Evolutionary conservation across 2,329 filamentous ascomycete species (phyloP), one percentile per base, ranked within the genome.

Genomic region (Lomentospora prolificans): DNA sequence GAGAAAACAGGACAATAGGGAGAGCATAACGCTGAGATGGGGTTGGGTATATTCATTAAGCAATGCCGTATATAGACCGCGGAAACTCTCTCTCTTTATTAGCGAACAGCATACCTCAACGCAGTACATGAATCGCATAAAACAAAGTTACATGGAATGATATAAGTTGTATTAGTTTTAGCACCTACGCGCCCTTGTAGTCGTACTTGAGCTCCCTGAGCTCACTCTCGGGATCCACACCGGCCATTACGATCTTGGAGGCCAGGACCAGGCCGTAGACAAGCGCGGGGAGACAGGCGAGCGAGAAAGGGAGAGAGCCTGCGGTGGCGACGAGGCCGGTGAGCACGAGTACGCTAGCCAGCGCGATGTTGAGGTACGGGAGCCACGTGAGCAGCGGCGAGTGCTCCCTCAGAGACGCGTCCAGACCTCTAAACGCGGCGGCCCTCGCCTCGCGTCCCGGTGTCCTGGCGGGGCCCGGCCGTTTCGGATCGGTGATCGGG

Each of bases 201-300:
- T 77, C 74, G 69, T 89, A 88, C 66, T 72, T 80, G 63, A 89
- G 71, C 55, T 69, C 72, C 51, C 77, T 72, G 62, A 91, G 68
- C 63, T 87, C 86, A 59, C 73, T 70, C 64, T 81, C 83, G 4
- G 87, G 79, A 69, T 90, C 85, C 7, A 90, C 79, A 51, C 82
- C 76, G 3, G 78, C 77, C 78, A 90, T 84, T 64, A 86, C 75
- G 53, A 80, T 69, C 68, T 89, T 84, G 28, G 81, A 81, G 50
- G 79, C 67, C 57, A 89, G 62, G 4, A 84, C 75, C 19, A 87
- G 73, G 0, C 61, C 74, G 62, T 87, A 84, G 1, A 90, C 77
- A 2, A 84, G 66, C 0, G 70, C 73, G 0, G 83, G 81, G 53
- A 85, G 60, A n/a, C 54, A 63, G 69, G 64, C 64, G 71, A 72